Evolutionary conservation across 2,329 filamentous ascomycete species (phyloP).

Genomic region (Escovopsis sp.): DNA sequence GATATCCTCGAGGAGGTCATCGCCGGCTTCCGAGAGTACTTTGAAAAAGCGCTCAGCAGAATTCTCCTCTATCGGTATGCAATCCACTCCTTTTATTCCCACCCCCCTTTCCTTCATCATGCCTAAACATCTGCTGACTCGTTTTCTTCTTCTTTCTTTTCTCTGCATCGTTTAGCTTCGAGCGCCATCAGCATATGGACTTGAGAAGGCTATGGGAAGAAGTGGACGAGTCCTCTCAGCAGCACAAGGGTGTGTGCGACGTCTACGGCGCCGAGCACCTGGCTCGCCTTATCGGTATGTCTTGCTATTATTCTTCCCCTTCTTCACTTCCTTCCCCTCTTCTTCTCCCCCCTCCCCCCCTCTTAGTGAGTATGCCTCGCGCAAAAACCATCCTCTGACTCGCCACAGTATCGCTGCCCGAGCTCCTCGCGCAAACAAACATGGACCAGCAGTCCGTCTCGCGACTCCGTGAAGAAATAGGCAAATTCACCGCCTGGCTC

Average conservation of each 20-base stretch:
- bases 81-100: too few relatives aligned
- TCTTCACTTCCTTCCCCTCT: slow-evolving; percentile 1
- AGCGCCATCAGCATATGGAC: slow-evolving; percentile 75
- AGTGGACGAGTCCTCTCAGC: slow-evolving; percentile 43
- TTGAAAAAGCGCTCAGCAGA: slow-evolving; percentile 76
- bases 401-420: slow-evolving; percentile 64
- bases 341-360: too few relatives aligned
- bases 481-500: slow-evolving; percentile 76
- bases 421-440: slow-evolving; percentile 92
- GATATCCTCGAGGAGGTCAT: slow-evolving; percentile 87
- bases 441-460: slow-evolving; percentile 90
- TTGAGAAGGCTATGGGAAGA: slow-evolving; percentile 56
- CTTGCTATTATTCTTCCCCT: neutral
- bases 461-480: slow-evolving; percentile 75
- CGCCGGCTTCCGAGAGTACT: slow-evolving; percentile 79
- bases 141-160: too few relatives aligned
- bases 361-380: too few relatives aligned
- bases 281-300: slow-evolving; percentile 71
- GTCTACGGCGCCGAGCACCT: slow-evolving; percentile 91
- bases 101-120: neutral
- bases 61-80: slow-evolving; percentile 68
- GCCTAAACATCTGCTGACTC: neutral
- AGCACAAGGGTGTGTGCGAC: slow-evolving; percentile 57
- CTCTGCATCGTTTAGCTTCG: slow-evolving; percentile 46
- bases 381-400: too few relatives aligned